These are phyloP conservation scores for Multifurca ochricompacta DNA, from an alignment of 768 basidiomycete genomes.

Conservation along the genomic window DNA sequence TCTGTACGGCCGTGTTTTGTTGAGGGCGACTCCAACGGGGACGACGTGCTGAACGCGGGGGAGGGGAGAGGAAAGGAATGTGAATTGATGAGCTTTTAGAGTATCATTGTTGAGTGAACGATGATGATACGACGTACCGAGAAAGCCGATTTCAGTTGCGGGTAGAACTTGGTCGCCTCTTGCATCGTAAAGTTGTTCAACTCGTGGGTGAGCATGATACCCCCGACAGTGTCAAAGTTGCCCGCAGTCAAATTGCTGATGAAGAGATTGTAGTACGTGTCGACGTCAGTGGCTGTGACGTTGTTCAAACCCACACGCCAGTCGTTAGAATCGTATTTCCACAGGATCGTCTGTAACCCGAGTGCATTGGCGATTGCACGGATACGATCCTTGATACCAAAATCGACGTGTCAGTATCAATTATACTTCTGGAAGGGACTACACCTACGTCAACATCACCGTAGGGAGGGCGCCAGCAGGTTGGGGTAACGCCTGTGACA, in stretches of 20 bases:
- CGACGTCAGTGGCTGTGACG: slow-evolving; percentile 4
- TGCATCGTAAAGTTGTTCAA: slow-evolving; percentile 54
- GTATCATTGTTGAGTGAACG: neutral
- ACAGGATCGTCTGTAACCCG: slow-evolving; percentile 63
- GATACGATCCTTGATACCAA: slow-evolving; percentile 48
- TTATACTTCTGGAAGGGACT: neutral
- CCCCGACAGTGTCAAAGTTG: slow-evolving; percentile 27
- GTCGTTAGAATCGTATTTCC: slow-evolving; percentile 65
- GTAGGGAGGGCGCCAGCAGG: slow-evolving; percentile 54
- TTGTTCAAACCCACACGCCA: slow-evolving; percentile 37
- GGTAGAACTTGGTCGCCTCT: slow-evolving; percentile 48
- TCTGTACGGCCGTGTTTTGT: slow-evolving; percentile 45
- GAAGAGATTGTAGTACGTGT: slow-evolving; percentile 3
- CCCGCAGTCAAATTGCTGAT: slow-evolving; percentile 9
- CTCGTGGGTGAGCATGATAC: slow-evolving; percentile 52
- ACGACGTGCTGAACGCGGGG: slow-evolving; percentile 32
- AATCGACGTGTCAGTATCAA: neutral
- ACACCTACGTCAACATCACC: slow-evolving; percentile 48
- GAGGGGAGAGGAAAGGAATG: neutral
- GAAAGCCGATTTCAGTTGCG: slow-evolving; percentile 39
- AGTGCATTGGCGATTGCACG: slow-evolving; percentile 61
- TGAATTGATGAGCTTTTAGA: too few species aligned
- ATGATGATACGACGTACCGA: slow-evolving; percentile 26
- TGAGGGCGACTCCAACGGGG: slow-evolving; percentile 45
- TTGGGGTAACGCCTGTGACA: slow-evolving; percentile 47